Evolutionary conservation across 495 filamentous ascomycete genomes (phyloP), one percentile per base, ranked within the genome.

Genomic region (Penicillium paradoxum): DNA sequence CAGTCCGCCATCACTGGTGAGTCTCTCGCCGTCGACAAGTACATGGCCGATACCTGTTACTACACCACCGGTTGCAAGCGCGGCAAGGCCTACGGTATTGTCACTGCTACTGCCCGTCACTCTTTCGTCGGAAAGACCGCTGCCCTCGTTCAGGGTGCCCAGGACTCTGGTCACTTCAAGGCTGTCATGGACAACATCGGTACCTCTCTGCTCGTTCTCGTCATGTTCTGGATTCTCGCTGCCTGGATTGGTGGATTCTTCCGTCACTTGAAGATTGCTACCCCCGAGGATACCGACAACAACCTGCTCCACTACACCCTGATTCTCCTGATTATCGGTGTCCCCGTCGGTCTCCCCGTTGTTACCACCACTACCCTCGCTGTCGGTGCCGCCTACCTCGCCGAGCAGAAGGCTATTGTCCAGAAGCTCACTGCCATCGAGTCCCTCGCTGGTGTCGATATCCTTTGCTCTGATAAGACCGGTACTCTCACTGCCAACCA

Each of bases 141-240:
- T 57, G 76, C 78, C 62, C 77, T 87, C 45, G 85, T 88, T 15
- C 79, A 87, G 66, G 84, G 84, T 57, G 84, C 85, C 58, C 73
- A 85, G 65, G 85, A 87, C 67, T 72, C 78, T 49, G 85, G 84
- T 77, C 85, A 88, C 73, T 88, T 88, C 82, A 88, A 88, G 74
- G 84, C 84, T 58, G 86, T 88, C 77, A 88, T 88, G 85, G 83
- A 88, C 80, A 83, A 80, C 66, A 88, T 88, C 55, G 84, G 85
- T 72, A 95, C 89, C 55, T 69, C 79, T 49, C 75, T 87, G 32
- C 73, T 87, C 53, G 84, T 88, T 63, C 73, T 88, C 47, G 85
- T 88, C 72, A 82, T 87, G 64, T 81, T 81, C 73, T 88, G 75
- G 75, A 87, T 87, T 71, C 71, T 88, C 57, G 68, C 78, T 57